phyloP scores from a whole-genome alignment of 495 filamentous ascomycete species.

The Neurospora sp. region DNA sequence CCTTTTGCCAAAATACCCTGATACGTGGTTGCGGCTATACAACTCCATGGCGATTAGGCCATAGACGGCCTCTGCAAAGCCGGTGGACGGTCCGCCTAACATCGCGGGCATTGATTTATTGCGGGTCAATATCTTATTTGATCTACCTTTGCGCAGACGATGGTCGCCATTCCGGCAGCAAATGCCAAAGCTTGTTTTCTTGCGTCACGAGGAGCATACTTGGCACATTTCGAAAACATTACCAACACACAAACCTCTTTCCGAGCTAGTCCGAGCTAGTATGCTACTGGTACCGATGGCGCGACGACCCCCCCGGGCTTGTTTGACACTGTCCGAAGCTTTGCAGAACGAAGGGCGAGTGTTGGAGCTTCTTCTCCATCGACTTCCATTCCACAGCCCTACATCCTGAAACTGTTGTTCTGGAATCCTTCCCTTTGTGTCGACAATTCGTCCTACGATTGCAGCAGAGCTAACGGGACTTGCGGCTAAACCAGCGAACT shows the following conservation, averaged over 20 bases:
- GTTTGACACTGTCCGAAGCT: background rate
- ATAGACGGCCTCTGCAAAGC: background rate
- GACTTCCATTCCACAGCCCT: background rate
- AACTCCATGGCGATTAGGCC: background rate
- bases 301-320: background rate
- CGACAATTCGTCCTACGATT: background rate
- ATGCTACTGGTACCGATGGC: background rate
- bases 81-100: background rate
- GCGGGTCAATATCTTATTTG: background rate
- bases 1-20: background rate
- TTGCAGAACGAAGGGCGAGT: background rate
- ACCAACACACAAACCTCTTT: background rate
- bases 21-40: background rate
- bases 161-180: background rate
- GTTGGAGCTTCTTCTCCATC: background rate
- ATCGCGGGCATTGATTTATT: background rate
- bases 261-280: background rate
- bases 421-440: slow-evolving; percentile 9
- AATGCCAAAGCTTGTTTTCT: background rate
- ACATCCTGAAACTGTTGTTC: slow-evolving; percentile 3
- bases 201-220: background rate
- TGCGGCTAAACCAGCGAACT: background rate
- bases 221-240: background rate
- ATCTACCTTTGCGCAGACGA: background rate
- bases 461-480: background rate